phyloP scores from a whole-genome alignment of 192 early-diverging fungal genomes.

The Polychytrium aggregatum region DNA sequence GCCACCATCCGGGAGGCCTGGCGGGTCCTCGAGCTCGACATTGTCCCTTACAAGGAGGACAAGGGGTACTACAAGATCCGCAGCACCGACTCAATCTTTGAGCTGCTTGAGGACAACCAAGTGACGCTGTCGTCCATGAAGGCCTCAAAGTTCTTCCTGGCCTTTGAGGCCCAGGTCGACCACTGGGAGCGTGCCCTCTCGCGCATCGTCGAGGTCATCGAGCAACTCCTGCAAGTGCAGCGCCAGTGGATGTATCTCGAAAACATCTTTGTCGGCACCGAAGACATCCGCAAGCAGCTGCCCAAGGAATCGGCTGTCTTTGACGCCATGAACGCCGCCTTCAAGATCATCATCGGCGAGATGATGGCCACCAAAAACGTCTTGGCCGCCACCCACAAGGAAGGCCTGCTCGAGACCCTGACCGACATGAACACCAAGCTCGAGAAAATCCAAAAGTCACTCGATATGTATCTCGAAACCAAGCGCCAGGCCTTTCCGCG shows the following conservation, averaged over 20 bases:
- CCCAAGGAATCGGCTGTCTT: slow-evolving; percentile 44
- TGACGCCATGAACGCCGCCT: slow-evolving; percentile 33
- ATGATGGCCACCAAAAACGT: slow-evolving; percentile 37
- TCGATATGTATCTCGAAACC: slow-evolving; percentile 53
- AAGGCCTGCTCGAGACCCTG: slow-evolving; percentile 30
- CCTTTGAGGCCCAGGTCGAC: slow-evolving; percentile 44
- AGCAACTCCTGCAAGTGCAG: slow-evolving; percentile 39
- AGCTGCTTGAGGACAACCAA: slow-evolving; percentile 50
- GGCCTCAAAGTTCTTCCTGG: slow-evolving; percentile 39
- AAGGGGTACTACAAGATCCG: slow-evolving; percentile 42
- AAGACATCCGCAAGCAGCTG: slow-evolving; percentile 49
- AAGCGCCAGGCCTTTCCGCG: slow-evolving; percentile 47
- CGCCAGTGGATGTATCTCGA: slow-evolving; percentile 55
- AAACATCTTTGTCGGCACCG: slow-evolving; percentile 48
- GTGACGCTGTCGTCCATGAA: slow-evolving; percentile 53
- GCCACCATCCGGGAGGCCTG: slow-evolving; percentile 31
- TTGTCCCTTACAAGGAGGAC: slow-evolving; percentile 51
- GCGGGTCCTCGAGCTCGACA: slow-evolving; percentile 35
- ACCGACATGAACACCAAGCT: slow-evolving; percentile 45
- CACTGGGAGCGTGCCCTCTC: slow-evolving; percentile 46
- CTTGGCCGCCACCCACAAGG: slow-evolving; percentile 29
- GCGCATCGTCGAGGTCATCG: slow-evolving; percentile 40
- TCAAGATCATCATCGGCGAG: slow-evolving; percentile 31
- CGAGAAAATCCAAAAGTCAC: slow-evolving; percentile 50
- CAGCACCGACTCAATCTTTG: slow-evolving; percentile 39